phyloP scores from a whole-genome alignment of 345 rosid genomes.

The Eutrema heterophyllum region DNA sequence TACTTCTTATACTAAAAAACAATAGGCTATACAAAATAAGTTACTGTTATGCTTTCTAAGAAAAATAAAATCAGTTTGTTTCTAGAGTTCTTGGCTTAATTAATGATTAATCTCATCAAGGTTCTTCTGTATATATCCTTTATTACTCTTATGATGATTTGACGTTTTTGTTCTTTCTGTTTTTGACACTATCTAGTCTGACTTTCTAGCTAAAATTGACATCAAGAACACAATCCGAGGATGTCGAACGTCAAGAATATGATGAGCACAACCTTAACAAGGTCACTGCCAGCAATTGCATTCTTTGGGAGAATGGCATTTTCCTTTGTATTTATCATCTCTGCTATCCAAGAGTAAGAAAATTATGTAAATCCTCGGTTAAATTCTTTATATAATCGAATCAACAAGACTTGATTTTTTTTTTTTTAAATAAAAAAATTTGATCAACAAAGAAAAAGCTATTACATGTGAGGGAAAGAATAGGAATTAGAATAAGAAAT shows the following conservation, averaged over 20 bases:
- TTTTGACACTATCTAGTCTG: not conserved
- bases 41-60: not conserved
- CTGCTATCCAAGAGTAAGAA: constrained; percentile 33
- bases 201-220: not conserved
- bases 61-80: not conserved
- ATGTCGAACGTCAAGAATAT: constrained; percentile 16
- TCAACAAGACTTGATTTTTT: not conserved
- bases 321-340: constrained; percentile 25
- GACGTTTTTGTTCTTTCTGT: not conserved
- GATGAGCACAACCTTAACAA: constrained; percentile 10
- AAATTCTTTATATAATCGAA: not conserved
- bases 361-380: not conserved
- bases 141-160: not conserved
- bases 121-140: not conserved
- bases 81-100: not conserved
- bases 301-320: constrained; percentile 32
- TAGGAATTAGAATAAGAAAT: no score
- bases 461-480: no score
- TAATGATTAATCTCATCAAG: not conserved
- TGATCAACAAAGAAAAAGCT: no score
- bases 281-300: constrained; percentile 31
- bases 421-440: no score
- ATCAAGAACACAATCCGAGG: not conserved
- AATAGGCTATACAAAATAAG: not conserved
- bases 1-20: not conserved